These are phyloP conservation scores for Telopea speciosissima DNA, from an alignment of 177 flowering plant genomes.

Conservation along the genomic window DNA sequence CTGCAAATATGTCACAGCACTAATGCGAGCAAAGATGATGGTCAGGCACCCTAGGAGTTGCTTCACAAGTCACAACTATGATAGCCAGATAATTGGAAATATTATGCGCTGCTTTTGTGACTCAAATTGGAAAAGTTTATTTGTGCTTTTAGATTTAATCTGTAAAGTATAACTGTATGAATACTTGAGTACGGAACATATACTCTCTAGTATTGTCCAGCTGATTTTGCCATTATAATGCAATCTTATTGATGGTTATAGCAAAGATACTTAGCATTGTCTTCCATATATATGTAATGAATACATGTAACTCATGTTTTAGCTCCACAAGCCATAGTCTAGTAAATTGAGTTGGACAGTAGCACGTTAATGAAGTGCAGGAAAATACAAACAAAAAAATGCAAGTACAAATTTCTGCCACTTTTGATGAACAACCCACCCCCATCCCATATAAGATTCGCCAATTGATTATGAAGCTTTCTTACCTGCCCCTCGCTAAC, in stretches of 20 bases:
- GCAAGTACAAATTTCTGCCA: neutral
- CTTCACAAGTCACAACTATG: too few relatives aligned
- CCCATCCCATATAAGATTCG: neutral
- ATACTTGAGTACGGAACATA: neutral
- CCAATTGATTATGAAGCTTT: neutral
- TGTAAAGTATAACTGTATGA: neutral
- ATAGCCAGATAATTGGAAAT: neutral
- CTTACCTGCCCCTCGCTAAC: constrained; percentile 84
- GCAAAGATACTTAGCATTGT: neutral
- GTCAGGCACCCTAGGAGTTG: too few relatives aligned
- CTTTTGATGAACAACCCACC: neutral
- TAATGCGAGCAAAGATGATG: too few relatives aligned
- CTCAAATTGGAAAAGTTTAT: neutral
- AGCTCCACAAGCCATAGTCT: neutral
- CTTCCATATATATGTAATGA: neutral
- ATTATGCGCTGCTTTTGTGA: neutral
- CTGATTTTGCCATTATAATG: neutral
- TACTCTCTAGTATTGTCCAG: neutral
- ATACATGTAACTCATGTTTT: neutral
- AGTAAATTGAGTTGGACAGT: neutral
- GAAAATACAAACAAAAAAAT: too few relatives aligned
- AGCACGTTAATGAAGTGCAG: neutral
- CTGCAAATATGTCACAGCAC: neutral
- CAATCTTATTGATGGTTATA: neutral
- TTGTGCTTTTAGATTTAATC: neutral